Evolutionary conservation across 2,329 filamentous ascomycete genomes (phyloP).

Genomic region (Phyllosticta citribraziliensis): DNA sequence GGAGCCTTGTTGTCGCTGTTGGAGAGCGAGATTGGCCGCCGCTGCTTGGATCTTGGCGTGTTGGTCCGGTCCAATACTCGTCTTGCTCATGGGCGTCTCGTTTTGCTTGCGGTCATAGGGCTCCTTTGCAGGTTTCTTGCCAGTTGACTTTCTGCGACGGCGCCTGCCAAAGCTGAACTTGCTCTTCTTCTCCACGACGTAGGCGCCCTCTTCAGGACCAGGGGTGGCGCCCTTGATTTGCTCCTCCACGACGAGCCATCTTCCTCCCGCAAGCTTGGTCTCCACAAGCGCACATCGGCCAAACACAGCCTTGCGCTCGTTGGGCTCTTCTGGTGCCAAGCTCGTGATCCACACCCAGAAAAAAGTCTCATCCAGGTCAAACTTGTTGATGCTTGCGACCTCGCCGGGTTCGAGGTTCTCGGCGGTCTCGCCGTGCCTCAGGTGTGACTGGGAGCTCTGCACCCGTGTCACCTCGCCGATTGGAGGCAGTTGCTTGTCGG

Average conservation of each 20-base stretch:
- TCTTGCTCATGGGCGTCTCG: constrained; percentile 57
- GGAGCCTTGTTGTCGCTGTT: constrained; percentile 50
- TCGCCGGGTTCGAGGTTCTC: constrained; percentile 79
- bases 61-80: constrained; percentile 79
- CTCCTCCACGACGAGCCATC: constrained; percentile 93
- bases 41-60: constrained; percentile 89
- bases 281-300: constrained; percentile 89
- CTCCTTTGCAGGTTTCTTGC: constrained; percentile 39
- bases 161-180: constrained; percentile 78
- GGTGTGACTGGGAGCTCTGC: constrained; percentile 76
- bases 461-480: constrained; percentile 60
- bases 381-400: constrained; percentile 77
- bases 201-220: constrained; percentile 73
- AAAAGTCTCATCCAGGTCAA: constrained; percentile 89
- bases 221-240: constrained; percentile 87
- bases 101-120: constrained; percentile 42
- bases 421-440: constrained; percentile 52
- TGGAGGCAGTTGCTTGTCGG: constrained; percentile 82
- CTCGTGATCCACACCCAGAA: constrained; percentile 99
- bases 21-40: constrained; percentile 70
- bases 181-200: constrained; percentile 91
- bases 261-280: constrained; percentile 68
- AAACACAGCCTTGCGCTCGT: constrained; percentile 80
- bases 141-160: constrained; percentile 44
- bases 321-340: constrained; percentile 79